Evolutionary conservation across 331 rosid species (phyloP), one percentile per base, ranked within the genome.

Genomic region (Stylosanthes scabra): DNA sequence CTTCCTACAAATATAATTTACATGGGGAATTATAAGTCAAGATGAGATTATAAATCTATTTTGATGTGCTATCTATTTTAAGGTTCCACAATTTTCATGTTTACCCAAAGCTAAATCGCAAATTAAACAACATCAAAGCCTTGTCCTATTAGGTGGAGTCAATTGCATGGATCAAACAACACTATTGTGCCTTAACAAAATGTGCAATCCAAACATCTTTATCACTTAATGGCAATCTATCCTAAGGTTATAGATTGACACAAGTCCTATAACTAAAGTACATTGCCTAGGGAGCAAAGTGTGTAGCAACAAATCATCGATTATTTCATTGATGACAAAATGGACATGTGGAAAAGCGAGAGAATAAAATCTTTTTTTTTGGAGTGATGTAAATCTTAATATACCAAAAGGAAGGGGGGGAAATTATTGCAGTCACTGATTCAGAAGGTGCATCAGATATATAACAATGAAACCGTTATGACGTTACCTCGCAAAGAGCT

Each of bases 401-500:
- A 7, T 39, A 7, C 42, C 42, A 5, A 41, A 25, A 62, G 74
- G 27, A 44, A 80, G 69, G 27, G 25, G n/a, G 25, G 25, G 25
- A 14, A 11, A 72, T 29, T 52, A 75, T 10, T n/a, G 2, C 3
- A 31, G 16, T 51, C 62, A 25, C 9, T 27, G 75, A 65, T 61
- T 34, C 34, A 73, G 72, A 75, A 49, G 55, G 29, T 54, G 63
- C 57, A 47, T 58, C 16, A 31, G 2, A 31, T 28, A 42, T 20
- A 59, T 54, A 71, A 60, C 40, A 50, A 63, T 37, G 56, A 41
- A 76, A 42, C 9, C 44, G 29, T 20, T 20, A 20, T 20, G 25
- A 20, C 25, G 25, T 81, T 86, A 92, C 97, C 97, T 92, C 96
- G 63, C 88, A 89, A 9, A 92, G 82, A 74, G 88, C 84, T 51